phyloP scores from a whole-genome alignment of 345 rosid species.

The Capsella bursapastoris region DNA sequence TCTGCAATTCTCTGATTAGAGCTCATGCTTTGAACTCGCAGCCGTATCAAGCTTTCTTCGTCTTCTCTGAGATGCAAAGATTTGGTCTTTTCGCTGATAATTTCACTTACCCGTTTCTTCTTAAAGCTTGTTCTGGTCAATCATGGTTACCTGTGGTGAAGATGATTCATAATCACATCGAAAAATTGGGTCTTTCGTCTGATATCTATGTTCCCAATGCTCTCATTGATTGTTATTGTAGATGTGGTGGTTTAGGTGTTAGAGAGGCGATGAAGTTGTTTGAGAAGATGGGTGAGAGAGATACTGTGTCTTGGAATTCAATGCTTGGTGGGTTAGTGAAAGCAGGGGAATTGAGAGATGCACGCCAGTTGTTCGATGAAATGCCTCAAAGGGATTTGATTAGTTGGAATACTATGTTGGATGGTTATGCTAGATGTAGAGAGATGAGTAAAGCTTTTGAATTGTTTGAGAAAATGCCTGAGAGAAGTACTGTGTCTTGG shows the following conservation, averaged over 20 bases:
- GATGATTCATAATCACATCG: constrained; percentile 74
- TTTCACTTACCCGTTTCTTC: constrained; percentile 81
- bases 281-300: constrained; percentile 56
- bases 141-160: constrained; percentile 59
- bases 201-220: constrained; percentile 90
- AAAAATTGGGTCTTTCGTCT: constrained; percentile 65
- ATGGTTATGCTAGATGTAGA: constrained; percentile 76
- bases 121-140: constrained; percentile 65
- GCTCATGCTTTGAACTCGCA: constrained; percentile 65
- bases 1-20: constrained; percentile 72
- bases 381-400: constrained; percentile 72
- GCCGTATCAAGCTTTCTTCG: constrained; percentile 58
- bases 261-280: constrained; percentile 69
- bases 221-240: constrained; percentile 75
- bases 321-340: constrained; percentile 69
- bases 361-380: constrained; percentile 71
- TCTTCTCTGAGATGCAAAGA: constrained; percentile 66
- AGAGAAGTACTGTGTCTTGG: constrained; percentile 88
- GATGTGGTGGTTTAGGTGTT: constrained; percentile 70
- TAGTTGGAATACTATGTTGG: constrained; percentile 87
- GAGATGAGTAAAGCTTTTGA: constrained; percentile 71
- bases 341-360: constrained; percentile 60
- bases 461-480: constrained; percentile 70
- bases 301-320: constrained; percentile 84
- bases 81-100: constrained; percentile 67